Evolutionary conservation across 176 grass and related monocot species (phyloP), one percentile per base, ranked within the genome.

Genomic region (Juncus effusus): DNA sequence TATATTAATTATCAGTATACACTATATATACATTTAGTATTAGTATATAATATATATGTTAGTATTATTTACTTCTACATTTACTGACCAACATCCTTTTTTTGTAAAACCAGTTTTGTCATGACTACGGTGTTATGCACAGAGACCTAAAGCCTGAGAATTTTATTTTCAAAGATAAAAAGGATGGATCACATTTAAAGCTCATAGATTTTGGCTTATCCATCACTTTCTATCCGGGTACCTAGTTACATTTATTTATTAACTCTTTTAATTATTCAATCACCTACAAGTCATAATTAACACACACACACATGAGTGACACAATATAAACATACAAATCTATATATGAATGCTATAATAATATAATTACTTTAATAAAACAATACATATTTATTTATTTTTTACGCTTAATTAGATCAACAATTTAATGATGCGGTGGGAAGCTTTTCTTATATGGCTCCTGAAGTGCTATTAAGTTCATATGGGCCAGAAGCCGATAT

Each of bases 131-230:
- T 28, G 19, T 28, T 28, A 28, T 28, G 19, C 19, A 28, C 19
- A 28, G 19, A 28, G 19, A 28, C 19, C 19, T 28, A 28, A 28
- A 28, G 19, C 19, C 19, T 28, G 64, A 68, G n/a, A 68, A 68
- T 13, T 28, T 68, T 7, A 37, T 68, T 37, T 68, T 45, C 47
- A 38, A 7, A 16, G 54, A 12, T 13, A 68, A 68, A 68, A 50
- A 68, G 45, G 16, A 53, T 38, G 38, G 4, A 7, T 44, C 47
- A 54, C 10, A 2, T 4, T 13, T 68, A 10, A 68, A 68, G 28
- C 6, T 38, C 4, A 68, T 68, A 3, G 64, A 68, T n/a, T 68
- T 68, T 36, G 64, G 64, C 4, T 13, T 38, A 3, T 68, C 64
- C 1, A 68, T 50, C 11, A 52, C 54, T 36, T 68, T 68, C 15